Evolutionary conservation across 164 flowering plant species (phyloP).

Genomic region (Platanus orientalis): DNA sequence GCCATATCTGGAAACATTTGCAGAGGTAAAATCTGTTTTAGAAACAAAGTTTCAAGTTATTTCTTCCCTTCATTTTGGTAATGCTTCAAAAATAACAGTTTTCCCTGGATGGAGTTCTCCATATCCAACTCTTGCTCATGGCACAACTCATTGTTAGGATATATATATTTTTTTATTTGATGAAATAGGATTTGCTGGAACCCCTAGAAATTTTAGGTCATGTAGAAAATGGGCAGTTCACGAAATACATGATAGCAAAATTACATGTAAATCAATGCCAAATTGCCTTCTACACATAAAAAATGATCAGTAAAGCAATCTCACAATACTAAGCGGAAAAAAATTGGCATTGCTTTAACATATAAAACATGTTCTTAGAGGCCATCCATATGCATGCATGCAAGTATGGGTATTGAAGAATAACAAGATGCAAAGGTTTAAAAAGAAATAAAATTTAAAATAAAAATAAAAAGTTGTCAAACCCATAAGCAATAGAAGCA

Average conservation of each 20-base stretch:
- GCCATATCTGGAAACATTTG: slow-evolving; percentile 74
- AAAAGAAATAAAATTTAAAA: too few species aligned
- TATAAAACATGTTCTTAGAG: neutral
- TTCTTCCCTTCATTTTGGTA: neutral
- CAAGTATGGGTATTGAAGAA: neutral
- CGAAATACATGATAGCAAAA: neutral
- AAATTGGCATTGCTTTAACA: neutral
- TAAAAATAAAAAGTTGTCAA: too few species aligned
- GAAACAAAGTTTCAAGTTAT: neutral
- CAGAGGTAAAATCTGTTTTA: slow-evolving; percentile 42
- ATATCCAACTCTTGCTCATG: neutral
- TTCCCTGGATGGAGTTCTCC: neutral
- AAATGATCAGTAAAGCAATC: too few species aligned
- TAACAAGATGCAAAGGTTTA: too few species aligned
- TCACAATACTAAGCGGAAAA: too few species aligned
- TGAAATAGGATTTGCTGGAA: neutral
- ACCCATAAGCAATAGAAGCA: too few species aligned
- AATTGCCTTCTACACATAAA: neutral
- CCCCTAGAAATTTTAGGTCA: neutral
- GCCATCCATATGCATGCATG: neutral
- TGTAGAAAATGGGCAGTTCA: neutral
- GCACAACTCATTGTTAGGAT: too few species aligned
- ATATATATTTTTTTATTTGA: neutral
- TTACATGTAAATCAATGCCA: neutral
- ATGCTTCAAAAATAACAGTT: neutral